These are phyloP conservation scores for Limnanthes douglasii DNA, from an alignment of 345 rosid species.

Conservation along the genomic window DNA sequence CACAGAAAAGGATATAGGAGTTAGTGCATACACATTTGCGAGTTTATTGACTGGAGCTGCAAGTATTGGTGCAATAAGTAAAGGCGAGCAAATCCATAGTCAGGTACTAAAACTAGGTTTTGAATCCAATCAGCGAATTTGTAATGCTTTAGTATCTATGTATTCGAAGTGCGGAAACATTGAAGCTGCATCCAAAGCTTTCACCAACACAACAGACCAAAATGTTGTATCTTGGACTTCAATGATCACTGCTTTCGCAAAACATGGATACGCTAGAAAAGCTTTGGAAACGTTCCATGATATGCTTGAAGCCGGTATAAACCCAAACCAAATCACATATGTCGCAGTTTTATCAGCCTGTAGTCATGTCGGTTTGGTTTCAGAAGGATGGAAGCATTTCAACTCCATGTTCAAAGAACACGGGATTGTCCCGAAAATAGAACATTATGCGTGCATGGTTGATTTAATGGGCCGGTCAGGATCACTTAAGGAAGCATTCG, in stretches of 20 bases:
- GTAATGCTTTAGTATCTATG: constrained; percentile 62
- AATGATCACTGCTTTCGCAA: constrained; percentile 62
- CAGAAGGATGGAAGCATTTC: constrained; percentile 50
- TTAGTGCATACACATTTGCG: constrained; percentile 44
- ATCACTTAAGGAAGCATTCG: constrained; percentile 34
- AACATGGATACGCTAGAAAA: constrained; percentile 42
- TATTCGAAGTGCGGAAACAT: constrained; percentile 59
- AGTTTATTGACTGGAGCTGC: constrained; percentile 62
- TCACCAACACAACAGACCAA: constrained; percentile 23
- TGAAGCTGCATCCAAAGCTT: constrained; percentile 42
- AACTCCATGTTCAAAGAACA: constrained; percentile 41
- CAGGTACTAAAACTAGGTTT: constrained; percentile 39
- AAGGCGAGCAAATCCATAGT: constrained; percentile 62
- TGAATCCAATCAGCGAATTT: constrained; percentile 17
- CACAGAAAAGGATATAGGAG: constrained; percentile 19
- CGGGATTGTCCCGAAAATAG: constrained; percentile 48
- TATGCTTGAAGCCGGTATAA: constrained; percentile 31
- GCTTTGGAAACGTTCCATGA: constrained; percentile 41
- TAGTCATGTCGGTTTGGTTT: constrained; percentile 61
- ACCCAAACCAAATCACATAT: constrained; percentile 51
- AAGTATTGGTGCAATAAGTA: constrained; percentile 34
- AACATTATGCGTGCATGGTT: constrained; percentile 75
- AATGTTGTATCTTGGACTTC: constrained; percentile 69
- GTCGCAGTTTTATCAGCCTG: constrained; percentile 58
- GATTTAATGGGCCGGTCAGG: constrained; percentile 61